Evolutionary conservation across 2,329 filamentous ascomycete species (phyloP), one percentile per base, ranked within the genome.

Genomic region (Ilyonectria mors-panacis): DNA sequence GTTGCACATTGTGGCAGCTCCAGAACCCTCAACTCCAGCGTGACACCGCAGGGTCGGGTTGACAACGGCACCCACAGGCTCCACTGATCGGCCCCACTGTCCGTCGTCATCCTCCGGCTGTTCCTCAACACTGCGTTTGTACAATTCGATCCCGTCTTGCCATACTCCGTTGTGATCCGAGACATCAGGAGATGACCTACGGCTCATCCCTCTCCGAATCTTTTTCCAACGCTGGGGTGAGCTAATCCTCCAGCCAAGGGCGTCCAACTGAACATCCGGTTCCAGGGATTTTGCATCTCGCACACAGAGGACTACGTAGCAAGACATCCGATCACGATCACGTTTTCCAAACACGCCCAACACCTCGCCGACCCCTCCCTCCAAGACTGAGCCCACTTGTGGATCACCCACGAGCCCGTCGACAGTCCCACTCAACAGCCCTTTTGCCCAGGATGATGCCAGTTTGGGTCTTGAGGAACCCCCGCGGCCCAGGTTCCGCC

Each of bases 41-140:
- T 39, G 30, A 37, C 12, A 26, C 26, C 26, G 26, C 57, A 51
- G 26, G 55, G 55, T 50, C 39, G 19, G 30, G 19, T 51, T 37
- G 59, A 67, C 26, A 59, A 61, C 64, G 68, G 70, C 58, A 47
- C 48, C 48, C 61, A 59, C 63, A 21, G 6, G 30, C 26, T 54
- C 62, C 59, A 63, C 45, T 26, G 60, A 72, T 70, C 70, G 62
- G 72, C 70, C 69, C 73, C 72, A 69, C 72, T 50, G 54, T 57
- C 45, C 48, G 39, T 39, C 44, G 33, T 51, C 60, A 55, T 30
- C 63, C 28, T 58, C 63, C 67, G 39, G 19, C 39, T 53, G 28
- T 23, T 50, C 21, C 50, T 65, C 60, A n/a, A 35, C 9, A 35
- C 30, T 53, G n/a, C 30, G 35, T 37, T 37, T 21, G 28, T 12